Conservation (phyloP, 1,284 basidiomycete species). For the Ganoderma boninense region DNA sequence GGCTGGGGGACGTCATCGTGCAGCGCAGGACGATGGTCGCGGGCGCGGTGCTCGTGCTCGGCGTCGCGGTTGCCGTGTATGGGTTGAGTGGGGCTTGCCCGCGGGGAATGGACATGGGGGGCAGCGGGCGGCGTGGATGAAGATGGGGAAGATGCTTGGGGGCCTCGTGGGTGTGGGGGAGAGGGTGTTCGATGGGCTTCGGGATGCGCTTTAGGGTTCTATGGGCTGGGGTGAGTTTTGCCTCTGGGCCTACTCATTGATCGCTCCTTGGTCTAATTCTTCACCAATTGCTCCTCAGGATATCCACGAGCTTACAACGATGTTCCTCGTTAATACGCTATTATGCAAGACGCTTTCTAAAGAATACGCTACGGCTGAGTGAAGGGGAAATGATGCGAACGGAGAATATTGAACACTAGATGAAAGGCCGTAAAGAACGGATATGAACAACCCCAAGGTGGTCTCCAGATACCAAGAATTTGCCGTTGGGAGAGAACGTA, state of each 20-base stretch:
- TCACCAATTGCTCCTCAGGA: too few relatives aligned
- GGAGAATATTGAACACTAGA: too few relatives aligned
- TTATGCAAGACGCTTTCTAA: too few relatives aligned
- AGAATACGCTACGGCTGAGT: too few relatives aligned
- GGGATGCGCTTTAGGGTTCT: not conserved
- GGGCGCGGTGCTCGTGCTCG: constrained; percentile 70
- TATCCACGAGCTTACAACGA: too few relatives aligned
- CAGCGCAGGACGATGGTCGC: constrained; percentile 61
- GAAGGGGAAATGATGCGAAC: too few relatives aligned
- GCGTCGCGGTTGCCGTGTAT: constrained; percentile 72
- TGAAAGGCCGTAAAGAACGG: not conserved
- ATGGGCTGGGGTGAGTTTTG: not conserved
- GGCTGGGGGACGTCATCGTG: constrained; percentile 41
- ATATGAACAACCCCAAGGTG: not conserved
- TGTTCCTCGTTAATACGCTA: too few relatives aligned
- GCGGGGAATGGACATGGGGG: constrained; percentile 30
- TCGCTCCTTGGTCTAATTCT: too few relatives aligned
- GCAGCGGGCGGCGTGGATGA: constrained; percentile 42
- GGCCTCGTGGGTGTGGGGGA: constrained; percentile 48
- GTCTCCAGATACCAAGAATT: not conserved
- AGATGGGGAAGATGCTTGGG: constrained; percentile 40
- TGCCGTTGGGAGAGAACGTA: not conserved
- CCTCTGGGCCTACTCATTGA: not conserved
- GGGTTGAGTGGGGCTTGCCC: constrained; percentile 44
- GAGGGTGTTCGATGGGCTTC: constrained; percentile 35